phyloP scores from a whole-genome alignment of 306 rosid genomes.

The Lupinus albus region DNA sequence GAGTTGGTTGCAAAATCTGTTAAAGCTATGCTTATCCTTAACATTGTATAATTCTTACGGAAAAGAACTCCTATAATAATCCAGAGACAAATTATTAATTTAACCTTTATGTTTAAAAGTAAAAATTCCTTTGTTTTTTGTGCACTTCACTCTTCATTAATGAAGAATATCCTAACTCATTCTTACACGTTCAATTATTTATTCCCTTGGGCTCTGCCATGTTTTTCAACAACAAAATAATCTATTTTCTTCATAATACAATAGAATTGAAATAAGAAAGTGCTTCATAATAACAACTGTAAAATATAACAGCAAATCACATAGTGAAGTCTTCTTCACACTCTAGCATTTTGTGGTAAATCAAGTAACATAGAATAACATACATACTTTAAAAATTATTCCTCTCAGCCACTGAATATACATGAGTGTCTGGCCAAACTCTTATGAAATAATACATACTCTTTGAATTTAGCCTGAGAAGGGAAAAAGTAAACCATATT shows the following conservation, averaged over 20 bases:
- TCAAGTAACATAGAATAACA: constrained; percentile 7
- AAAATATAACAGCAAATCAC: constrained; percentile 17
- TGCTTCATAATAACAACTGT: constrained; percentile 20
- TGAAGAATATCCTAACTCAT: too few species aligned
- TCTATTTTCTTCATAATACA: background rate
- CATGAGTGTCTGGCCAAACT: constrained; percentile 22
- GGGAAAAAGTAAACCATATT: background rate
- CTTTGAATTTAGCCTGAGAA: constrained; percentile 25
- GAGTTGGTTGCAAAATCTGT: too few species aligned
- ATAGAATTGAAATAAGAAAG: background rate
- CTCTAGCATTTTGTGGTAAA: constrained; percentile 4
- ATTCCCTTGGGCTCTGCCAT: too few species aligned
- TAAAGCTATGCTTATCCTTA: too few species aligned
- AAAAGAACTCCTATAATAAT: too few species aligned
- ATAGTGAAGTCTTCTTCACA: constrained; percentile 3
- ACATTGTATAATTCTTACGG: too few species aligned
- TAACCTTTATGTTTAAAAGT: too few species aligned
- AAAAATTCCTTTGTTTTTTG: too few species aligned
- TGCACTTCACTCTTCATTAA: too few species aligned
- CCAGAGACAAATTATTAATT: too few species aligned
- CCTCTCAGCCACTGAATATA: constrained; percentile 21
- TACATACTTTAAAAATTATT: background rate
- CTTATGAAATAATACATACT: constrained; percentile 19
- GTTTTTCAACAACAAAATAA: background rate
- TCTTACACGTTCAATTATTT: too few species aligned